Evolutionary conservation across 2,329 filamentous ascomycete species (phyloP), one percentile per base, ranked within the genome.

Genomic region (Geosmithia putterillii): DNA sequence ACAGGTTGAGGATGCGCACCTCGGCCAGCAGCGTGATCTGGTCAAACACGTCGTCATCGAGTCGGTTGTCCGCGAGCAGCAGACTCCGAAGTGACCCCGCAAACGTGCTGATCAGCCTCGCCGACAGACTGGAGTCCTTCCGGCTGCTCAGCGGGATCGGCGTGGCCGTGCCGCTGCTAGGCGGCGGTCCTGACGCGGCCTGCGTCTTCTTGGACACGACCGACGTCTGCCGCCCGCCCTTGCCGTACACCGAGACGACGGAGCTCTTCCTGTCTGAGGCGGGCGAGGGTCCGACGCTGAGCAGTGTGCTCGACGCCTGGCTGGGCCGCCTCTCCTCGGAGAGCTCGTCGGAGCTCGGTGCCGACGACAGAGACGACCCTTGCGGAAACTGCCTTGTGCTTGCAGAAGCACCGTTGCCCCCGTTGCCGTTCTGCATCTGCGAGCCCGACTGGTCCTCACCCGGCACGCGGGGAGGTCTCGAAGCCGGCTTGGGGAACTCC

Each of bases 41-140:
- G 50, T 95, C 88, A 57, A 96, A 96, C 0, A 95, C 84, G 53
- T 96, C 90, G 53, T 96, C 92, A 44, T 92, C 86, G 20, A 98
- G 74, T 47, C 89, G 79, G 58, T 98, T 98, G 58, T 98, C 92
- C 7, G 92, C 92, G 46, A 98, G 70, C 54, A 86, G 90, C 0
- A 98, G 66, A 54, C 94, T 83, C 42, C 83, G 76, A 48, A 98
- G 66, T 6, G 88, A 94, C 7, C 81, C 82, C 8, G 87, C 85
- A 68, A 98, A 96, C 0, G 92, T 98, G 50, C 82, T 86, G 17
- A 81, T 76, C 45, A 94, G 67, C 52, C 85, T 79, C 53, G 82
- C 82, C 15, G 86, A 89, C 45, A 94, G 69, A 39, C 81, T 86
- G 0, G 92, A 96, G 60, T 98, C 92, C 63, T 98, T 98, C 51